phyloP scores from a whole-genome alignment of 306 rosid species.

The Lablab purpureus region DNA sequence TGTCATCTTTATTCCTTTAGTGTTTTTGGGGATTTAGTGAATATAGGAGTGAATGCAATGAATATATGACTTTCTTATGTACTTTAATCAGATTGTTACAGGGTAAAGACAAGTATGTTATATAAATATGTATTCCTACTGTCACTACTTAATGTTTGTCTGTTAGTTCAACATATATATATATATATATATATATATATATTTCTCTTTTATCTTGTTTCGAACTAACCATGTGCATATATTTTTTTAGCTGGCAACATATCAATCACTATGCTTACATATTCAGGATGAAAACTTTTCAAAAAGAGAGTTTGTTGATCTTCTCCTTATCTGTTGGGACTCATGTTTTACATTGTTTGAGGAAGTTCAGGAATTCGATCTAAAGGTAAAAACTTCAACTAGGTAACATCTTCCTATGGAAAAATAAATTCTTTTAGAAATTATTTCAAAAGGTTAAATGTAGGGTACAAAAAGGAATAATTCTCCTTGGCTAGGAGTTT shows the following conservation, averaged over 20 bases:
- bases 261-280: conserved; percentile 86
- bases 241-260: conserved; percentile 87
- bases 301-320: conserved; percentile 80
- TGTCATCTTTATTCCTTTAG: too few species aligned
- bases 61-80: too few species aligned
- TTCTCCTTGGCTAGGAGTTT: conserved; percentile 28
- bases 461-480: conserved; percentile 3
- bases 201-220: too few species aligned
- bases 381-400: conserved; percentile 70
- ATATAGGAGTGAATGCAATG: too few species aligned
- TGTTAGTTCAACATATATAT: conserved; percentile 33
- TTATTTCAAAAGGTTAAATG: conserved; percentile 4
- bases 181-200: too few species aligned
- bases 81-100: conserved; percentile 85
- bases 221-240: conserved; percentile 47
- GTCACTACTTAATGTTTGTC: conserved; percentile 37
- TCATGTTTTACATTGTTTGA: conserved; percentile 86
- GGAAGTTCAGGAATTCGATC: conserved; percentile 93
- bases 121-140: conserved; percentile 29
- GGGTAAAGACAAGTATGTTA: conserved; percentile 83
- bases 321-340: conserved; percentile 90
- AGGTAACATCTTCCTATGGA: conserved; percentile 32
- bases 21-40: too few species aligned
- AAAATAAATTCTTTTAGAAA: conserved; percentile 1
- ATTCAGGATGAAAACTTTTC: conserved; percentile 94